These are phyloP conservation scores for Candida ipomoeae DNA, from an alignment of 805 yeast genomes.

Conservation along the genomic window DNA sequence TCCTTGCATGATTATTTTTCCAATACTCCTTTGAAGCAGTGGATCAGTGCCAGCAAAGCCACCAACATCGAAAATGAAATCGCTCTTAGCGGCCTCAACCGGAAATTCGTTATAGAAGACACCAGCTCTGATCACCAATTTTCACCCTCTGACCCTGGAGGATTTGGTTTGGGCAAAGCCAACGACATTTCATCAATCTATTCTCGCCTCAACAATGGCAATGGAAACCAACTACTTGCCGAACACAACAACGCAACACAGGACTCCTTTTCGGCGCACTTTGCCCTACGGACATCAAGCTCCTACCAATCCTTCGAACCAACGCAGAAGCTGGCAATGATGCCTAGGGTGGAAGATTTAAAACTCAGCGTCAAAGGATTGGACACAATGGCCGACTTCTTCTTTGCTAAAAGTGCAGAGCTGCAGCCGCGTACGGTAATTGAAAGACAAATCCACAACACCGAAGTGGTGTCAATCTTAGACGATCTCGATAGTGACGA, in stretches of 20 bases:
- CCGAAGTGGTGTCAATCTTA: constrained; percentile 33
- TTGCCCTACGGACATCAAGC: background rate
- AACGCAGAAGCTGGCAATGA: background rate
- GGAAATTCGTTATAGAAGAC: background rate
- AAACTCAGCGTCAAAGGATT: constrained; percentile 11
- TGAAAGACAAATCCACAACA: constrained; percentile 27
- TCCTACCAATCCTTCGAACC: background rate
- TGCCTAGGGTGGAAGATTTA: constrained; percentile 18
- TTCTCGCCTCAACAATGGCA: constrained; percentile 24
- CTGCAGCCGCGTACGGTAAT: constrained; percentile 25
- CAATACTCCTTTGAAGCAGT: constrained; percentile 25
- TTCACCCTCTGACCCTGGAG: constrained; percentile 4
- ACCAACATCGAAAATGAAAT: background rate
- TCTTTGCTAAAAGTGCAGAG: constrained; percentile 3
- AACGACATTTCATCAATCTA: constrained; percentile 40
- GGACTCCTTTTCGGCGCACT: constrained; percentile 5
- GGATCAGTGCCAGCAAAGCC: constrained; percentile 20
- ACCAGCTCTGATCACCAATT: constrained; percentile 6
- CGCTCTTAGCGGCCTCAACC: background rate
- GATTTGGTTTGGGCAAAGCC: constrained; percentile 37
- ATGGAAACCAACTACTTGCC: constrained; percentile 5
- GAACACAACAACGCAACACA: constrained; percentile 14
- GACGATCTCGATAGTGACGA: constrained; percentile 34
- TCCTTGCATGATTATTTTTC: constrained; percentile 25
- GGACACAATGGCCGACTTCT: constrained; percentile 3